Evolutionary conservation across 2,329 filamentous ascomycete species (phyloP).

Genomic region (Fusarium musae): DNA sequence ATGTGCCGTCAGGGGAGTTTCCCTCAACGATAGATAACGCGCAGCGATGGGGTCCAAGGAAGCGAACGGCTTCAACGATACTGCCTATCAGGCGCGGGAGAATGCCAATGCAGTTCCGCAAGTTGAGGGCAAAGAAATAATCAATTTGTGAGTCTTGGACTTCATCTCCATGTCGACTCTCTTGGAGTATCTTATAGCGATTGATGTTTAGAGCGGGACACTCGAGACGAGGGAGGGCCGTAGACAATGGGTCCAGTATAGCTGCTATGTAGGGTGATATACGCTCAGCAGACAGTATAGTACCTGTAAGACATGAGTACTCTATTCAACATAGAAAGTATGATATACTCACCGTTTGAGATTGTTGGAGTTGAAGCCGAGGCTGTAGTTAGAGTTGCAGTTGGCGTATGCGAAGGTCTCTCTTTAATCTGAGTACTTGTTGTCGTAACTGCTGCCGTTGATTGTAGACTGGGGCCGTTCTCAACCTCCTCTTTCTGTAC

Average conservation of each 20-base stretch:
- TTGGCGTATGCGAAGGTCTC: neutral
- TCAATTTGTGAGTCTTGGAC: slow-evolving; percentile 20
- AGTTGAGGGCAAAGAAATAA: slow-evolving; percentile 65
- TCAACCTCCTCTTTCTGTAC: neutral
- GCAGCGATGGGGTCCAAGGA: slow-evolving; percentile 62
- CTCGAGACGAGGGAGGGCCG: slow-evolving; percentile 37
- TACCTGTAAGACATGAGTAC: slow-evolving; percentile 47
- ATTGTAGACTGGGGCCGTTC: neutral
- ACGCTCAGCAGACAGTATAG: slow-evolving; percentile 19
- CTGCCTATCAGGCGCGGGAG: slow-evolving; percentile 64
- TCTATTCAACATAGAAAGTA: rapidly evolving
- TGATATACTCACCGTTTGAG: slow-evolving; percentile 6
- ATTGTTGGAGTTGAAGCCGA: neutral
- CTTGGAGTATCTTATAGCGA: slow-evolving; percentile 40
- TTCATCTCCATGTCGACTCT: neutral
- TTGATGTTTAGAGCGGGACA: slow-evolving; percentile 43
- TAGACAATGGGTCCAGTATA: slow-evolving; percentile 44
- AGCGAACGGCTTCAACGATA: slow-evolving; percentile 60
- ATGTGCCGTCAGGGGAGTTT: slow-evolving; percentile 64
- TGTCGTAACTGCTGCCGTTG: neutral
- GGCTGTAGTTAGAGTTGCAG: neutral
- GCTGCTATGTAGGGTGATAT: slow-evolving; percentile 44
- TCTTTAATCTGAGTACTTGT: too few relatives aligned
- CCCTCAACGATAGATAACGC: slow-evolving; percentile 67
- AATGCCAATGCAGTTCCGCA: slow-evolving; percentile 57